Base-by-base conservation (phyloP, 345 rosid species). In the Brassica napus region DNA sequence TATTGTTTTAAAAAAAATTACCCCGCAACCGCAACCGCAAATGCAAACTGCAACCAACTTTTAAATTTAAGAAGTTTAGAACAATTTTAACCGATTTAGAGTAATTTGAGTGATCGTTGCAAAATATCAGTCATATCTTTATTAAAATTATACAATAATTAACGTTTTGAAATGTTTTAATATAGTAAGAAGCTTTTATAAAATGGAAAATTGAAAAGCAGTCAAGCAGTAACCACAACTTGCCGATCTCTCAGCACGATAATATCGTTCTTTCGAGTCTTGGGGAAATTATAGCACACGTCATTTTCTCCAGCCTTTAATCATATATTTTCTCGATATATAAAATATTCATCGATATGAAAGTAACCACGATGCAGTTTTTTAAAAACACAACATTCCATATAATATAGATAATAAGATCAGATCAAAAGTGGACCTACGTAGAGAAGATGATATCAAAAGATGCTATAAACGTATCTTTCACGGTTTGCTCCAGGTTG, bases 361-460 rank as follows among this genome's bases (percentile, higher is more conserved):
- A 31, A 61, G 26, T 21, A 4, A 47, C 15, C 30, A 59, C 35
- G 21, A 23, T 18, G 68, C 47, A 30, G 23, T 10, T 16, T 32
- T 14, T 14, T 14, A n/a, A 34, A 31, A 15, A 58, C 68, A 77
- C 58, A 70, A 71, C 30, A 77, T 77, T 54, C 32, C 76, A 64
- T 34, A 35, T 35, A 28, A 42, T 34, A 34, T 8, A 42, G 67
- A 76, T 69, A 75, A 15, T 34, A 69, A 10, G 39, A 62, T 77
- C 26, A 64, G 76, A 77, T 77, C 66, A 71, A 71, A 35, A 26
- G 34, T 54, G 76, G 72, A 61, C 80, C 74, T 69, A 31, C 63
- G 1, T 2, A 69, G 24, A 35, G 35, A 60, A 30, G 49, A 68
- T 60, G 11, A 61, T 61, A 69, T 61, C 21, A 16, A 69, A 76